These are phyloP conservation scores for Colletotrichum scovillei DNA, from an alignment of 2,329 filamentous ascomycete species.

Conservation along the genomic window DNA sequence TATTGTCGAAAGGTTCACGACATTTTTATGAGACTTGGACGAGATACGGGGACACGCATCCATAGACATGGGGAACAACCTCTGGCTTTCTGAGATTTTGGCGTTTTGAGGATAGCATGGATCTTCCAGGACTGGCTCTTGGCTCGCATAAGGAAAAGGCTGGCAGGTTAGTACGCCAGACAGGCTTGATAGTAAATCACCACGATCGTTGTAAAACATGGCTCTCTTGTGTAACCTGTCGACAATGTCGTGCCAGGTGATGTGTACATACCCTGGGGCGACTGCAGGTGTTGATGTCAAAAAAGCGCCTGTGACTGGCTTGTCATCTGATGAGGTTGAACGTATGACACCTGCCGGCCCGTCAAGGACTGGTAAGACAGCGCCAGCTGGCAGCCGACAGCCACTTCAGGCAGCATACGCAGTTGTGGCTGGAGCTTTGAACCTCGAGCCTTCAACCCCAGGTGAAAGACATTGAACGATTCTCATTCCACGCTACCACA, in stretches of 20 bases:
- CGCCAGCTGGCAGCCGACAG: neutral
- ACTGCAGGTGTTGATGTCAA: neutral
- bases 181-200: slow-evolving; percentile 20
- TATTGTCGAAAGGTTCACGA: slow-evolving; percentile 17
- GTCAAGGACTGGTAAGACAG: neutral
- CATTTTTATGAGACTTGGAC: slow-evolving; percentile 32
- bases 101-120: slow-evolving; percentile 24
- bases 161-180: slow-evolving; percentile 12
- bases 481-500: neutral
- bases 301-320: neutral
- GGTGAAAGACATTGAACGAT: slow-evolving; percentile 6
- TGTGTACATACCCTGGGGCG: too few species aligned
- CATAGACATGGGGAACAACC: slow-evolving; percentile 19
- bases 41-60: slow-evolving; percentile 22
- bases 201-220: slow-evolving; percentile 9
- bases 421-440: slow-evolving; percentile 21
- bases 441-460: slow-evolving; percentile 18
- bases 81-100: slow-evolving; percentile 29
- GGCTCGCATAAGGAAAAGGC: slow-evolving; percentile 13
- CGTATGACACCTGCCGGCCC: neutral
- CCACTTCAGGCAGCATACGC: slow-evolving; percentile 24
- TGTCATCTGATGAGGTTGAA: neutral
- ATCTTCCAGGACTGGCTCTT: slow-evolving; percentile 32
- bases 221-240: neutral
- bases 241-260: neutral